Conservation (phyloP, 805 yeast genomes). For the Candida qinlingensis region DNA sequence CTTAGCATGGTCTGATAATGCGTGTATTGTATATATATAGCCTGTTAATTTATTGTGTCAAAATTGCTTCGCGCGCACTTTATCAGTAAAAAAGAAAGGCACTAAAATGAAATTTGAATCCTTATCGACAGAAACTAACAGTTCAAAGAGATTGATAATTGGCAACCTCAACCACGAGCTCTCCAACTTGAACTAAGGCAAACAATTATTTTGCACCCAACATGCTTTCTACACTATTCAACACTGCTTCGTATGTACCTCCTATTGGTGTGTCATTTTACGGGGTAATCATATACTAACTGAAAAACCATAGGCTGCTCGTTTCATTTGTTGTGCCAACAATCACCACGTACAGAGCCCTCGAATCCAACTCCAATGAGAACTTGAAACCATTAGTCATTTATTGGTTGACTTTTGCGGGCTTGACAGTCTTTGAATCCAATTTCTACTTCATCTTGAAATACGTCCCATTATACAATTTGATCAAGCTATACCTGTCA, state of each 20-base stretch:
- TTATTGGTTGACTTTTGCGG: constrained; percentile 64
- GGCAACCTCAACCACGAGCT: too few relatives aligned
- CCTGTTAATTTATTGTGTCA: too few relatives aligned
- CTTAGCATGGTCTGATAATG: neutral
- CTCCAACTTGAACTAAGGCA: too few relatives aligned
- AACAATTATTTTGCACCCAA: constrained; percentile 5
- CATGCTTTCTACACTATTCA: constrained; percentile 30
- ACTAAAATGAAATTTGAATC: too few relatives aligned
- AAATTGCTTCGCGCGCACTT: too few relatives aligned
- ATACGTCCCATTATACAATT: constrained; percentile 50
- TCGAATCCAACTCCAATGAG: constrained; percentile 31
- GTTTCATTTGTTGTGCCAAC: constrained; percentile 52
- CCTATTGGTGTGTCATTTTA: neutral
- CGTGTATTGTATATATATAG: neutral
- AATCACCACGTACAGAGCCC: constrained; percentile 55
- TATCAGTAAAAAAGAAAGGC: too few relatives aligned
- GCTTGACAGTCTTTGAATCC: constrained; percentile 34
- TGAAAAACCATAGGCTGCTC: constrained; percentile 22
- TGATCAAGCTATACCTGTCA: constrained; percentile 42
- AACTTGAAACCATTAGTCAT: constrained; percentile 41
- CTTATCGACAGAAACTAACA: too few relatives aligned
- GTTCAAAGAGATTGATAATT: too few relatives aligned
- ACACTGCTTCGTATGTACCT: constrained; percentile 13
- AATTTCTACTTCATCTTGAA: constrained; percentile 38
- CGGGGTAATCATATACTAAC: neutral